Conservation (phyloP, 768 basidiomycete genomes). For the Pleurotus eryngii region DNA sequence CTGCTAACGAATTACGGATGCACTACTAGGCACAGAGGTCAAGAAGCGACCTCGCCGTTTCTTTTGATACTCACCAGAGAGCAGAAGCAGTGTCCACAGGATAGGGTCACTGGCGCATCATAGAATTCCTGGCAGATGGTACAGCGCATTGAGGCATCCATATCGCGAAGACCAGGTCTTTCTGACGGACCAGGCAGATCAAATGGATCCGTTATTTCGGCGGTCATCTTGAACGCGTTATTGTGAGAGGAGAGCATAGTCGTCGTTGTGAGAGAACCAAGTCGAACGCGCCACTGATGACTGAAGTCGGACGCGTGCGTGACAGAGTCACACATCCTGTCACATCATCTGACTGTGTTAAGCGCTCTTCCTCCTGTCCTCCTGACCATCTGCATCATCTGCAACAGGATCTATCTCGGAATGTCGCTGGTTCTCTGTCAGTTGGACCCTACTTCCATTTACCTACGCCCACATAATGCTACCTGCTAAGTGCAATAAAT, state of each 20-base stretch:
- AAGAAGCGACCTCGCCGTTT: neutral
- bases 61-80: constrained; percentile 48
- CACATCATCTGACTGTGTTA: constrained; percentile 1
- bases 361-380: neutral
- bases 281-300: no score
- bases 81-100: constrained; percentile 83
- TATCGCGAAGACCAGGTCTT: constrained; percentile 51
- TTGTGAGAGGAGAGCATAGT: neutral
- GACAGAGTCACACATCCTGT: neutral
- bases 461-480: no score
- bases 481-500: no score
- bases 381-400: no score
- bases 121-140: constrained; percentile 75
- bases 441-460: no score
- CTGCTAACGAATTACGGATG: constrained; percentile 54
- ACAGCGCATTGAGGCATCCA: constrained; percentile 70
- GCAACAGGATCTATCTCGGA: no score
- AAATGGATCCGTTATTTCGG: constrained; percentile 56
- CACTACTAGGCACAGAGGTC: constrained; percentile 44
- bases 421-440: no score
- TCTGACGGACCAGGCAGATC: constrained; percentile 54
- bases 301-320: constrained; percentile 9
- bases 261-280: no score
- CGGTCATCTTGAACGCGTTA: constrained; percentile 19
- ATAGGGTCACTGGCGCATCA: constrained; percentile 67